These are phyloP conservation scores for Haematococcus sp. DNA, from an alignment of 139 green algal species.

Conservation along the genomic window DNA sequence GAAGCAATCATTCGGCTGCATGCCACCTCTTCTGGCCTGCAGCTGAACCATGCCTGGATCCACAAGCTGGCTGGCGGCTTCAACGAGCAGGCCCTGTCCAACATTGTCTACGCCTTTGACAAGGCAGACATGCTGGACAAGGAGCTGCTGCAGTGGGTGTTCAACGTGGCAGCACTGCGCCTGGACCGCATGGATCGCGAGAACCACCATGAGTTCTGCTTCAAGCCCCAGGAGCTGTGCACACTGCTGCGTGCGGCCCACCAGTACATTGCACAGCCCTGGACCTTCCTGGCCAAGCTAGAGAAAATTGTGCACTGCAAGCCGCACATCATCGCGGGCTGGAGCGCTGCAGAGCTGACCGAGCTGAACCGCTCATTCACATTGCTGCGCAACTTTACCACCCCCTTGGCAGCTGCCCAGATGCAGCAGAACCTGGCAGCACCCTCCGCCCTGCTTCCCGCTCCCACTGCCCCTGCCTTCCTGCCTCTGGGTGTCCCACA, in stretches of 20 bases:
- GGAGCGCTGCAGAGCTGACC: slow-evolving; percentile 22
- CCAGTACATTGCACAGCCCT: slow-evolving; percentile 24
- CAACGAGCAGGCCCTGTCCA: slow-evolving; percentile 62
- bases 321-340: slow-evolving; percentile 27
- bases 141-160: slow-evolving; percentile 51
- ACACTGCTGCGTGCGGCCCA: slow-evolving; percentile 32
- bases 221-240: slow-evolving; percentile 39
- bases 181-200: slow-evolving; percentile 28
- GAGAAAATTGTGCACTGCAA: slow-evolving; percentile 26
- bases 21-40: slow-evolving; percentile 30
- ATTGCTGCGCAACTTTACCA: slow-evolving; percentile 20
- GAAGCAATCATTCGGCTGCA: slow-evolving; percentile 37
- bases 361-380: slow-evolving; percentile 28
- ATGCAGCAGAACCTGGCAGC: too few relatives aligned
- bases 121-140: slow-evolving; percentile 43
- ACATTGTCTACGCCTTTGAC: slow-evolving; percentile 56
- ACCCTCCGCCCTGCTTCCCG: too few relatives aligned
- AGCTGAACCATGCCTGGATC: slow-evolving; percentile 31
- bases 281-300: slow-evolving; percentile 28
- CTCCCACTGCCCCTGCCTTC: too few relatives aligned
- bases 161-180: slow-evolving; percentile 41
- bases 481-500: too few relatives aligned
- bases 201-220: slow-evolving; percentile 1
- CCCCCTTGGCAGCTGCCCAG: too few relatives aligned
- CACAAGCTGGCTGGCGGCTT: slow-evolving; percentile 38